A percentile compares a stretch with the other conserved stretches of the same genome.
These are phyloP conservation scores for Microdochium paspali DNA, from an alignment of 2,329 filamentous ascomycete genomes.

Conservation along the genomic window DNA sequence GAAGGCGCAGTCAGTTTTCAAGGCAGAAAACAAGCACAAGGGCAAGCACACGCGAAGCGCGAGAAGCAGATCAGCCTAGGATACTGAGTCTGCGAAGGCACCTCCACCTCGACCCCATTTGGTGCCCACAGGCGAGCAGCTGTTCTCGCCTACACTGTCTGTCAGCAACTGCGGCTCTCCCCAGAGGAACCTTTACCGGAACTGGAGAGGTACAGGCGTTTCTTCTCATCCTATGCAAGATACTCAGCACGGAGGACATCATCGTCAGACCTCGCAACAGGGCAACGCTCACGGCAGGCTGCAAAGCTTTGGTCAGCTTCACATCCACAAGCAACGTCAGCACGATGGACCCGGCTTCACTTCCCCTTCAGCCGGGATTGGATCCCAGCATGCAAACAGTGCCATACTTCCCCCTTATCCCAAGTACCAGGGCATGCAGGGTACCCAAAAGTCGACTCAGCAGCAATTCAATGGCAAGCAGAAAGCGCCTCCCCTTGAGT, in stretches of 20 bases:
- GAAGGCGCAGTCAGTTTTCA: not conserved
- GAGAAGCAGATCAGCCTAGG: not conserved
- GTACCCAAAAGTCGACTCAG: too few species aligned
- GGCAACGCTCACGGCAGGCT: not conserved
- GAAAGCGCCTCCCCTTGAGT: too few species aligned
- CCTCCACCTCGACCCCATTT: not conserved
- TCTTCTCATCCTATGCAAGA: not conserved
- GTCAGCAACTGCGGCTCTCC: not conserved
- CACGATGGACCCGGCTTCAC: not conserved
- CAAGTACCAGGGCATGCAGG: too few species aligned
- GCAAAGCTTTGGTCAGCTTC: not conserved
- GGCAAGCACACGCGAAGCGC: not conserved
- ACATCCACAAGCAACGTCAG: not conserved
- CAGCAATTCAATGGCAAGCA: too few species aligned
- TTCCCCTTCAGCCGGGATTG: too few species aligned
- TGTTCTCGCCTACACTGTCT: not conserved
- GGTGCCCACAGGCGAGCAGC: not conserved
- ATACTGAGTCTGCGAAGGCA: not conserved
- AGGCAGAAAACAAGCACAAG: not conserved
- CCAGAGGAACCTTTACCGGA: not conserved
- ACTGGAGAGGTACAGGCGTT: not conserved
- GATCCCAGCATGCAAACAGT: too few species aligned
- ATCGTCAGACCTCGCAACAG: not conserved
- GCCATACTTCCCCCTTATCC: too few species aligned
- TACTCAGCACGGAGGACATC: not conserved